Conservation (phyloP, 441 rosid genomes). For the Jatropha podagrica region DNA sequence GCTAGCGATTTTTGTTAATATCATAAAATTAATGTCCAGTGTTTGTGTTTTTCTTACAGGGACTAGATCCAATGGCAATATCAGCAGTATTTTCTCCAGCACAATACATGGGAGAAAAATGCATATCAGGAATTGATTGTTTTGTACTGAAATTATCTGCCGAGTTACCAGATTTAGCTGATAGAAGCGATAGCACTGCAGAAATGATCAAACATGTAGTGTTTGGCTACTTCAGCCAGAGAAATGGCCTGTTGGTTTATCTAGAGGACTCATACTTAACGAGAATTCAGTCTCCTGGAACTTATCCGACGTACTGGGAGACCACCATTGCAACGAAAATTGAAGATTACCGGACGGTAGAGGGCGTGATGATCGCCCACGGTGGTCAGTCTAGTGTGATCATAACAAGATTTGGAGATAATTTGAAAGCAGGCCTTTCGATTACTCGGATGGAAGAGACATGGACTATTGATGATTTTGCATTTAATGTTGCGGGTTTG, state of each 20-base stretch:
- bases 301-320: slow-evolving; percentile 86
- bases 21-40: no score
- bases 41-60: slow-evolving; percentile 34
- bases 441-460: slow-evolving; percentile 80
- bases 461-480: slow-evolving; percentile 83
- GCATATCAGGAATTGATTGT: slow-evolving; percentile 57
- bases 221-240: slow-evolving; percentile 90
- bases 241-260: slow-evolving; percentile 69
- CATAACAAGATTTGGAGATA: slow-evolving; percentile 83
- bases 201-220: slow-evolving; percentile 90
- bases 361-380: slow-evolving; percentile 81
- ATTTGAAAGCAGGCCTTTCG: slow-evolving; percentile 60
- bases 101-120: slow-evolving; percentile 84
- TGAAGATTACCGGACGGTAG: slow-evolving; percentile 62
- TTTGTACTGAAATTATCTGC: slow-evolving; percentile 76
- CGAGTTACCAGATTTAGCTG: slow-evolving; percentile 61
- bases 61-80: slow-evolving; percentile 83
- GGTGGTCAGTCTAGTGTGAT: slow-evolving; percentile 65
- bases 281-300: slow-evolving; percentile 82
- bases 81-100: slow-evolving; percentile 72
- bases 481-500: slow-evolving; percentile 76
- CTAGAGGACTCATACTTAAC: slow-evolving; percentile 85
- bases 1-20: no score
- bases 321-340: slow-evolving; percentile 74
- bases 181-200: slow-evolving; percentile 75